Percentiles rank a stretch among this genome's conserved stretches.
Conservation (phyloP, 352 stramenopile species). For the Globisporangium okanoganense region DNA sequence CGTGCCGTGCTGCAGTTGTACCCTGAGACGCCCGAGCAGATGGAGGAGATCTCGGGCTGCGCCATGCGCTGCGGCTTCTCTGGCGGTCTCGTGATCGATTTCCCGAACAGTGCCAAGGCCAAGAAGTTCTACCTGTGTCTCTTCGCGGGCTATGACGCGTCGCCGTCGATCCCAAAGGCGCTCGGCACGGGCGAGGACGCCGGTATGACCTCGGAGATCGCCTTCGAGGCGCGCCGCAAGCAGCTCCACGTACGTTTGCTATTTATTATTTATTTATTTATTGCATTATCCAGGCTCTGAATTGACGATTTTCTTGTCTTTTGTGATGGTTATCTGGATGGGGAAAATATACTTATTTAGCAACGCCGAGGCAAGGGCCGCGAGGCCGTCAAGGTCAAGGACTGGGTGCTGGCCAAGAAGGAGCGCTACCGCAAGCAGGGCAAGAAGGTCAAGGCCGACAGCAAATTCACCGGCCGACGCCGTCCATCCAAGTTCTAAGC, state of each 20-base stretch:
- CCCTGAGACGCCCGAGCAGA: conserved; percentile 96
- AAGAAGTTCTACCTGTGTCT: conserved; percentile 99
- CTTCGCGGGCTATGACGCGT: conserved; percentile 91
- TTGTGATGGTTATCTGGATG: background rate
- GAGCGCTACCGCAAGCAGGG: conserved; percentile 96
- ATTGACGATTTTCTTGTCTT: background rate
- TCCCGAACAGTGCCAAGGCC: conserved; percentile 98
- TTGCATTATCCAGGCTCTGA: background rate
- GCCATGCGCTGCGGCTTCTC: conserved; percentile 91
- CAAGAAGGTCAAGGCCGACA: conserved; percentile 96
- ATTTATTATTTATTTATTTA: background rate
- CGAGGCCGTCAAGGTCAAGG: conserved; percentile 72
- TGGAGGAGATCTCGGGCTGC: conserved; percentile 89
- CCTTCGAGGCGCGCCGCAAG: conserved; percentile 57
- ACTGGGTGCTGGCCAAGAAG: conserved; percentile 99
- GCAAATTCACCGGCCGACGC: conserved; percentile 98
- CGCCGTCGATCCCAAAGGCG: conserved; percentile 77
- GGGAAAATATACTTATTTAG: conserved; percentile 14
- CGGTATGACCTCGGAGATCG: conserved; percentile 34
- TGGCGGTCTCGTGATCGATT: conserved; percentile 98
- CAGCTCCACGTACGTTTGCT: conserved; percentile 42
- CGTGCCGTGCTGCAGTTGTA: conserved; percentile 99
- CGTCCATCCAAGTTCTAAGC: conserved; percentile 94
- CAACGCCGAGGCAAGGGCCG: conserved; percentile 50
- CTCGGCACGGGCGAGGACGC: conserved; percentile 56